Evolutionary conservation across 2,329 filamentous ascomycete genomes (phyloP), one percentile per base, ranked within the genome.

Genomic region (Elsinoe fawcettii): DNA sequence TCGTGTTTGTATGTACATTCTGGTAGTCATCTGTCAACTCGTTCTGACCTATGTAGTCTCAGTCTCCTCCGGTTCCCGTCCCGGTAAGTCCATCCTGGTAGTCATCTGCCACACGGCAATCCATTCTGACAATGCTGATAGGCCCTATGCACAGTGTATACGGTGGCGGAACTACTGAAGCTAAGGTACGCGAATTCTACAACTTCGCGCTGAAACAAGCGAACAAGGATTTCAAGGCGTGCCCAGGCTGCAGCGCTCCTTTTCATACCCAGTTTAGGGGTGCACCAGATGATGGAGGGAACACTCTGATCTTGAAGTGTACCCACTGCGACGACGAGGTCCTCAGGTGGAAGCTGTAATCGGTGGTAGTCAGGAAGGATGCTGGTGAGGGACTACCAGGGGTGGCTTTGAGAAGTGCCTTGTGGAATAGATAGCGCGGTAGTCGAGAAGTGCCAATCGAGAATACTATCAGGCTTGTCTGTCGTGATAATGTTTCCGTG

Each of bases 231-330:
- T 55, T 54, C 56, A 54, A 51, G 20, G 34, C 56, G 3, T 58
- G 56, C 49, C 12, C 12, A 2, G 25, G 49, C 2, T 58, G 56
- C 22, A 23, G 37, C 11, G 27, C 22, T 2, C 20, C 32, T 3
- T 58, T 58, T 37, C 30, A 54, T 20, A 49, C 49, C 4, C 47
- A 53, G n/a, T 58, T 44, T 36, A 22, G 47, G n/a, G 56, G 56
- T 2, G 56, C 56, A 7, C 56, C 56, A 1, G 36, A 54, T 7
- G 49, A 53, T 27, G 22, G 25, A n/a, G 39, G 25, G 11, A 44
- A 55, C 11, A 46, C 23, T 23, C 56, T 58, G 14, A 58, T 58
- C 18, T 22, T 58, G 5, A 53, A 55, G 20, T 58, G 56, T 22
- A 46, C 32, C 16, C 41, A 53, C 12, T 58, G 56, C 23, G 49